Percentiles rank a stretch among this genome's conserved stretches.
phyloP scores from a whole-genome alignment of 192 early-diverging fungal genomes.

The Coemansia sp. region DNA sequence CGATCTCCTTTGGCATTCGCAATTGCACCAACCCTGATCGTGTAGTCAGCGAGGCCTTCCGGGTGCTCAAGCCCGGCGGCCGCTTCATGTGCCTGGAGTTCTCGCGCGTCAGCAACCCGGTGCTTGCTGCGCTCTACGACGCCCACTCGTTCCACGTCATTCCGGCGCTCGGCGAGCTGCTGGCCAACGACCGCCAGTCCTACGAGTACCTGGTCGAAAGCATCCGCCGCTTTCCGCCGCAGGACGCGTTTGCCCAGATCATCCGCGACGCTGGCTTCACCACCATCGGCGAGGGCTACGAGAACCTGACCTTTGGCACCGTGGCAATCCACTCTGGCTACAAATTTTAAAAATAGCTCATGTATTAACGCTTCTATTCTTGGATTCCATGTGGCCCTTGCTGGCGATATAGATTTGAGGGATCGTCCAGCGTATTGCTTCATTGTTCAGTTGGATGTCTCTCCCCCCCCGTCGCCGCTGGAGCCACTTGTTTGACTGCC shows the following conservation, averaged over 20 bases:
- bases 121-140: conserved; percentile 84
- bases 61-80: conserved; percentile 94
- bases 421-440: no score
- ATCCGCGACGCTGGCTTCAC: conserved; percentile 89
- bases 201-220: conserved; percentile 98
- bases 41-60: conserved; percentile 85
- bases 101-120: conserved; percentile 81
- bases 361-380: background rate
- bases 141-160: conserved; percentile 94
- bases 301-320: conserved; percentile 96
- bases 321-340: conserved; percentile 77
- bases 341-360: background rate
- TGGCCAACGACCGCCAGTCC: conserved; percentile 85
- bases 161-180: conserved; percentile 78
- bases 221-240: conserved; percentile 90
- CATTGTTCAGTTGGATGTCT: background rate
- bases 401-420: no score
- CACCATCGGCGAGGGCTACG: conserved; percentile 83
- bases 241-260: conserved; percentile 86
- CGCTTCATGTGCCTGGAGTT: conserved; percentile 97
- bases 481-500: no score
- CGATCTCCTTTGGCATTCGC: conserved; percentile 97
- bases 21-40: conserved; percentile 93
- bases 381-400: background rate
- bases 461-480: no score